phyloP scores from a whole-genome alignment of 139 green algal species.

The Penium margaritaceum region DNA sequence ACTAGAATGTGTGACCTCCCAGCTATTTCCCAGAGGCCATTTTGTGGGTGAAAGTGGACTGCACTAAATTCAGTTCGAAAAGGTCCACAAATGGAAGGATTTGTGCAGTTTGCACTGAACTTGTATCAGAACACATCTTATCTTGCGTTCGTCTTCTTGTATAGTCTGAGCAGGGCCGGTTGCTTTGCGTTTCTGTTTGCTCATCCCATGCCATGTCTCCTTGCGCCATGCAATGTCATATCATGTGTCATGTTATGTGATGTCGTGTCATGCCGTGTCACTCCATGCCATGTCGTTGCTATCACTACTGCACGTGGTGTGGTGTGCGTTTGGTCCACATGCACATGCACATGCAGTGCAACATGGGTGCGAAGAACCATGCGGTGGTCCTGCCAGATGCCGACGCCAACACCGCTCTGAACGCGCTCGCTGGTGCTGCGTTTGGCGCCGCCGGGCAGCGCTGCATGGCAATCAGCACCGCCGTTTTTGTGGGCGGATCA shows the following conservation, averaged over 20 bases:
- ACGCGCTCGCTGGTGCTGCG: slow-evolving; percentile 71
- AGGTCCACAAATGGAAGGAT: no score
- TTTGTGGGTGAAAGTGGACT: no score
- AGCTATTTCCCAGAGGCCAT: no score
- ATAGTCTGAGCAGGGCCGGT: no score
- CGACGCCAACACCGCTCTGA: slow-evolving; percentile 62
- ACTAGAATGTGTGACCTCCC: no score
- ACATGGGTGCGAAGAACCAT: slow-evolving; percentile 96
- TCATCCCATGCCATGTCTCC: not conserved
- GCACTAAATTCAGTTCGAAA: no score
- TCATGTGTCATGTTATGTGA: slow-evolving; percentile 11
- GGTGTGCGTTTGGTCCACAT: not conserved
- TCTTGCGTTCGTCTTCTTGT: no score
- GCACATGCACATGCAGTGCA: no score
- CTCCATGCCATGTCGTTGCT: not conserved
- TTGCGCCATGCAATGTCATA: not conserved
- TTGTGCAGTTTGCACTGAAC: no score
- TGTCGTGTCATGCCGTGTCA: slow-evolving; percentile 4
- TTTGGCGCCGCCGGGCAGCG: slow-evolving; percentile 92
- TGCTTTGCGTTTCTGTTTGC: no score
- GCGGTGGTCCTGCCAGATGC: slow-evolving; percentile 90
- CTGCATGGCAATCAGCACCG: slow-evolving; percentile 90
- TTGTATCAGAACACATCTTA: no score
- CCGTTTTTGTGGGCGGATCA: slow-evolving; percentile 71
- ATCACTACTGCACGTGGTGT: not conserved